Conservation (phyloP, 768 basidiomycete genomes). For the Rhodotorula diobovata region DNA sequence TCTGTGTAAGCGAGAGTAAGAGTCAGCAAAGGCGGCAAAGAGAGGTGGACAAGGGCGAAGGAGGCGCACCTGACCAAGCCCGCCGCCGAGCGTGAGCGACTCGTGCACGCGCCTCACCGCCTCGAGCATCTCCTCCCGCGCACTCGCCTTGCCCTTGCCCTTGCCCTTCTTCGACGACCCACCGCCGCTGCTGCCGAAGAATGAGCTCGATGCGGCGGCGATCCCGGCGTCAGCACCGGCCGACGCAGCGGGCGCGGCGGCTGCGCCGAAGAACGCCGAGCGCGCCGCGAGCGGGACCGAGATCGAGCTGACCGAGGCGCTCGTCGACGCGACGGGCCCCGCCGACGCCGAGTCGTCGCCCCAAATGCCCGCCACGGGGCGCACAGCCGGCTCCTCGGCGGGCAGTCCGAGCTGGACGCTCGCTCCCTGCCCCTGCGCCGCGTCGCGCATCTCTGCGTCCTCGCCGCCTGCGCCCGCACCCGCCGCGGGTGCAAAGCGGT, state of each 20-base stretch:
- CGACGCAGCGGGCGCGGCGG: neutral
- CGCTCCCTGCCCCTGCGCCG: neutral
- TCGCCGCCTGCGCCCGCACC: neutral
- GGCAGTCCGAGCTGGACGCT: conserved; percentile 13
- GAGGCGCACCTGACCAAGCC: conserved; percentile 24
- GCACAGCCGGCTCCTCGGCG: conserved; percentile 22
- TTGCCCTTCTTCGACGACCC: neutral
- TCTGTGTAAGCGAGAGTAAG: neutral
- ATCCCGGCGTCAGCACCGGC: neutral
- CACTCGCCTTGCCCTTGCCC: conserved; percentile 11
- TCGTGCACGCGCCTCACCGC: conserved; percentile 31
- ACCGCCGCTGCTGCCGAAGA: conserved; percentile 8
- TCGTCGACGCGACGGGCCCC: conserved; percentile 1
- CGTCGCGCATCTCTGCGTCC: neutral
- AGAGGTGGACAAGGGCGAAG: conserved; percentile 5
- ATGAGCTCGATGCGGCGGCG: conserved; percentile 1
- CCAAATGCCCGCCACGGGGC: conserved; percentile 18
- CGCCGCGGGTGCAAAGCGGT: conserved; percentile 21
- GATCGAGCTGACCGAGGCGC: neutral
- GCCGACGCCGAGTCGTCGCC: neutral
- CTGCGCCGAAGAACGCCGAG: conserved; percentile 9
- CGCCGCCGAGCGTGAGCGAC: conserved; percentile 33
- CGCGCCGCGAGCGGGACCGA: neutral
- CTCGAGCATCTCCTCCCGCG: neutral
- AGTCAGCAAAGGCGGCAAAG: neutral